A percentile compares a stretch with the other conserved stretches of the same genome.
Conservation (phyloP, 73 alveolate genomes). For the Durusdinium trenchii region DNA sequence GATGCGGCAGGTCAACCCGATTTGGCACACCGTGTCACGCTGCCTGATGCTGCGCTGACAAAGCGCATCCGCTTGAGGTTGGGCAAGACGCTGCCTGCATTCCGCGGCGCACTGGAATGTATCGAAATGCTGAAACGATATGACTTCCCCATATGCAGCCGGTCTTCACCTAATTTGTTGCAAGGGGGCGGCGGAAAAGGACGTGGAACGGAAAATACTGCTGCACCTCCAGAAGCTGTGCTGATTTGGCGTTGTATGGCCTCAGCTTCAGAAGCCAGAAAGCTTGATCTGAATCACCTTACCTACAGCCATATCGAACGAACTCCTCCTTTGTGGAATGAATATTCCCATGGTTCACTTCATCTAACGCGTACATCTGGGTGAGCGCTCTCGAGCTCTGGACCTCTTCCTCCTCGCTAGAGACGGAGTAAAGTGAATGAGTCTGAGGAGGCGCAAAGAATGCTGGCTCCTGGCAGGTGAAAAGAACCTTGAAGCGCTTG, state of each 20-base stretch:
- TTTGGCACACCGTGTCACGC: not conserved
- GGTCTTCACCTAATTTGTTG: too few species aligned
- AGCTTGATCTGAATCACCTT: too few species aligned
- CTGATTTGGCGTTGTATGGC: not conserved
- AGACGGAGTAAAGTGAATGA: conserved; percentile 12
- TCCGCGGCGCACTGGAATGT: not conserved
- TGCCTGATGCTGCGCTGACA: conserved; percentile 39
- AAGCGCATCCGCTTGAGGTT: conserved; percentile 35
- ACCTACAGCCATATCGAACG: not conserved
- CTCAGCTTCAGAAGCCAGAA: too few species aligned
- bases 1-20: too few species aligned
- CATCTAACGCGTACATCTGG: too few species aligned
- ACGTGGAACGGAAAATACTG: too few species aligned
- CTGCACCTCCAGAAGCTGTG: conserved; percentile 36
- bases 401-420: conserved; percentile 53
- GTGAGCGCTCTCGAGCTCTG: not conserved
- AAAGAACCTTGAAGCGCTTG: too few species aligned
- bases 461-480: not conserved
- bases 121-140: not conserved
- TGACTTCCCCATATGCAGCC: not conserved
- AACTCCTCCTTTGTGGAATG: not conserved
- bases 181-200: too few species aligned
- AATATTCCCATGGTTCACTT: too few species aligned
- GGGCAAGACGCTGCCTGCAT: conserved; percentile 19
- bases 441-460: conserved; percentile 3